Evolutionary conservation across 345 rosid genomes (phyloP).

Genomic region (Mercurialis annua): DNA sequence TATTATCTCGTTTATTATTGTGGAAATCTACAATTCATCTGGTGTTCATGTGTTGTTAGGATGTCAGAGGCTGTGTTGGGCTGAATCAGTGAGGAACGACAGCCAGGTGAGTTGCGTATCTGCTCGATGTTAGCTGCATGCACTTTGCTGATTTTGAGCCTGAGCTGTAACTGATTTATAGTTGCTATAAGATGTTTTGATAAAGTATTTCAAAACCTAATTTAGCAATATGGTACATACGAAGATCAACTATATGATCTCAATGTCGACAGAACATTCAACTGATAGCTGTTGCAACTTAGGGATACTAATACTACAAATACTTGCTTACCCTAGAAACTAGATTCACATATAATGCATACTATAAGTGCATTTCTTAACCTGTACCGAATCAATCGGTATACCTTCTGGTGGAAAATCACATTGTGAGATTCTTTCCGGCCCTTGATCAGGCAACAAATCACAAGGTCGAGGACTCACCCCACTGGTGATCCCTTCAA

Average conservation of each 20-base stretch:
- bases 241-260: neutral
- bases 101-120: too few relatives aligned
- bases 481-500: constrained; percentile 48
- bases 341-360: constrained; percentile 26
- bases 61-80: neutral
- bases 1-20: neutral
- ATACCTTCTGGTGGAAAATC: constrained; percentile 53
- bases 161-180: too few relatives aligned
- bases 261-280: neutral
- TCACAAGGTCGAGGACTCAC: constrained; percentile 56
- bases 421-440: constrained; percentile 39
- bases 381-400: constrained; percentile 61
- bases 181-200: too few relatives aligned
- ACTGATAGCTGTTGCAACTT: neutral
- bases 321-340: neutral
- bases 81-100: neutral
- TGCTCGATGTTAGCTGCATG: too few relatives aligned
- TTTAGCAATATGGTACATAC: neutral
- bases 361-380: constrained; percentile 49
- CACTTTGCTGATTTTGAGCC: too few relatives aligned
- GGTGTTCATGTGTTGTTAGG: too few relatives aligned
- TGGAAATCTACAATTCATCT: neutral
- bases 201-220: neutral
- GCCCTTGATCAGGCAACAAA: constrained; percentile 46
- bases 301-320: neutral